These are phyloP conservation scores for Fusarium foetens DNA, from an alignment of 2,329 filamentous ascomycete species.

Conservation along the genomic window DNA sequence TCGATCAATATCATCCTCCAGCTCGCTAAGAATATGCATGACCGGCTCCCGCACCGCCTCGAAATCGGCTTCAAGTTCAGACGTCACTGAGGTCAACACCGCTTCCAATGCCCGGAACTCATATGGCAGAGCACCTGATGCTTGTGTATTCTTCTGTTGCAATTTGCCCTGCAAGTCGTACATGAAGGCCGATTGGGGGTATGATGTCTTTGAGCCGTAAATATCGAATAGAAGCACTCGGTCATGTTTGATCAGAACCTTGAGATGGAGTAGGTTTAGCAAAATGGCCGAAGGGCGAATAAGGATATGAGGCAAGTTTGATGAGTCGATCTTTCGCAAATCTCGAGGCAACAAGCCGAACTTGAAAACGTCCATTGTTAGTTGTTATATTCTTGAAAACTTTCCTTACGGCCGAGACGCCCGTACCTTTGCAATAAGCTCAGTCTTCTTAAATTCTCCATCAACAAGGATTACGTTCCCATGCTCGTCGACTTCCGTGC, in stretches of 20 bases:
- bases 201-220: constrained; percentile 93
- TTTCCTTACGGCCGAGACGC: not conserved
- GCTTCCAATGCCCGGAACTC: constrained; percentile 97
- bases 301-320: constrained; percentile 92
- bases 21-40: constrained; percentile 84
- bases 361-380: constrained; percentile 54
- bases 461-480: constrained; percentile 93
- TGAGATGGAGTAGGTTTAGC: constrained; percentile 94
- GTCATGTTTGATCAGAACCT: constrained; percentile 94
- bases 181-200: constrained; percentile 96
- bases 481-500: constrained; percentile 93
- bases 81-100: constrained; percentile 91
- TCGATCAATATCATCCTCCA: constrained; percentile 96
- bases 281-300: constrained; percentile 93
- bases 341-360: constrained; percentile 94
- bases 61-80: constrained; percentile 92
- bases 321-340: constrained; percentile 96
- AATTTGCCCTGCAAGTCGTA: constrained; percentile 95
- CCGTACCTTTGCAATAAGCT: constrained; percentile 89
- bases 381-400: not conserved
- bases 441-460: constrained; percentile 96
- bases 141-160: constrained; percentile 74
- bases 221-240: constrained; percentile 95
- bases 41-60: constrained; percentile 93
- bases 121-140: constrained; percentile 80